Conservation (phyloP, 805 yeast species). For the Pichia nanzhaoensis region DNA sequence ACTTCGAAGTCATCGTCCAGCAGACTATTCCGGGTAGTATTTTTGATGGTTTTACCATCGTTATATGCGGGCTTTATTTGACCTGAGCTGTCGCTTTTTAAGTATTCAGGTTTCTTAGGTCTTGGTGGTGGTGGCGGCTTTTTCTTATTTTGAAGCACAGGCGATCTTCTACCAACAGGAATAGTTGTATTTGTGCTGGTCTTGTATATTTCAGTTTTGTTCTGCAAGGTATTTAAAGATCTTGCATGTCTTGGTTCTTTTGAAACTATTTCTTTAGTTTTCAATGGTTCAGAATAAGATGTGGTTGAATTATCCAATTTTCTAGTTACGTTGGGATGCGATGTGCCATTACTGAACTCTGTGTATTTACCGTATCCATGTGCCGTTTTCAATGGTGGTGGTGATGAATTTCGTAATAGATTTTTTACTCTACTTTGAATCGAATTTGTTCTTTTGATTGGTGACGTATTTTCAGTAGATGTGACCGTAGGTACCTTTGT, state of each 20-base stretch:
- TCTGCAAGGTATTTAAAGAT: neutral
- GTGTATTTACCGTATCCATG: constrained; percentile 78
- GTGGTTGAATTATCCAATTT: neutral
- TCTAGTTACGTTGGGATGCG: neutral
- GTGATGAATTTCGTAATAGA: constrained; percentile 38
- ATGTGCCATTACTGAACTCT: constrained; percentile 23
- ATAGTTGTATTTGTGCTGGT: neutral
- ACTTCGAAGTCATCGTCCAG: constrained; percentile 44
- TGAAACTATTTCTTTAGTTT: neutral
- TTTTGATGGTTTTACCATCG: neutral
- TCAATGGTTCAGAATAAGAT: neutral
- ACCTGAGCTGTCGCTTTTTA: constrained; percentile 17
- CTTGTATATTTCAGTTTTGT: neutral
- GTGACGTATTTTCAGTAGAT: constrained; percentile 14
- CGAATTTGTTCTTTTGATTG: constrained; percentile 26
- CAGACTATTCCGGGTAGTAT: constrained; percentile 14
- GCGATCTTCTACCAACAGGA: too few species aligned
- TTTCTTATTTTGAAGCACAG: neutral
- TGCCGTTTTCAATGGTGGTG: constrained; percentile 56
- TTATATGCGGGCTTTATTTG: too few species aligned
- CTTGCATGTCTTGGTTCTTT: neutral
- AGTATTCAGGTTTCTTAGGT: constrained; percentile 56
- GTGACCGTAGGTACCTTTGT: too few species aligned
- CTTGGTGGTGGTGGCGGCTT: constrained; percentile 46
- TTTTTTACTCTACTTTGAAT: constrained; percentile 53